Conservation (phyloP, 768 basidiomycete species). For the Panellus pusillus region DNA sequence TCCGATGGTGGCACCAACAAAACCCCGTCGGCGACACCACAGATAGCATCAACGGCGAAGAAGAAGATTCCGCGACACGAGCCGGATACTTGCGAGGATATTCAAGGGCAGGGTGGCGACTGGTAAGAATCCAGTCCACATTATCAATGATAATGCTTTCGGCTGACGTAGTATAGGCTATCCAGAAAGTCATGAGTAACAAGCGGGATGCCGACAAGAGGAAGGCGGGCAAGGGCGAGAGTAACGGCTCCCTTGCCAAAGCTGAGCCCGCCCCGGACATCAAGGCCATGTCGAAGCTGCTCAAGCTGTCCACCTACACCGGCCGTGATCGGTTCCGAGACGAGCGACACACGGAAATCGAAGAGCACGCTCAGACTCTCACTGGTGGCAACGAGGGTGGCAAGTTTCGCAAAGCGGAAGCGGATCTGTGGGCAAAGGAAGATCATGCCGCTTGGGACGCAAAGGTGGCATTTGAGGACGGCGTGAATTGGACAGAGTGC, state of each 20-base stretch:
- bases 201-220: neutral
- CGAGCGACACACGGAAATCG: neutral
- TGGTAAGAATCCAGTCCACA: no score
- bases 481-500: conserved; percentile 13
- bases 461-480: neutral
- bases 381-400: conserved; percentile 7
- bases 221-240: neutral
- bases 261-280: neutral
- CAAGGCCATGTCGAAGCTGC: neutral
- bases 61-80: conserved; percentile 1
- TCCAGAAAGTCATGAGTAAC: conserved; percentile 14
- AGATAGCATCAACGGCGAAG: no score
- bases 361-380: neutral
- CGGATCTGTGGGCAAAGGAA: conserved; percentile 2
- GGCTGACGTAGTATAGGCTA: no score
- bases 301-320: neutral
- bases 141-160: no score
- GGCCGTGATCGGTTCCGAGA: conserved; percentile 13
- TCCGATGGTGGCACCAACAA: no score
- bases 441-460: conserved; percentile 6
- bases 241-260: neutral
- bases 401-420: conserved; percentile 6
- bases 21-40: no score
- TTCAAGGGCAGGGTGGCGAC: neutral
- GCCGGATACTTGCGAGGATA: neutral